Evolutionary conservation across 2,329 filamentous ascomycete genomes (phyloP), one percentile per base, ranked within the genome.

Genomic region (Penicillium psychrosexuale): DNA sequence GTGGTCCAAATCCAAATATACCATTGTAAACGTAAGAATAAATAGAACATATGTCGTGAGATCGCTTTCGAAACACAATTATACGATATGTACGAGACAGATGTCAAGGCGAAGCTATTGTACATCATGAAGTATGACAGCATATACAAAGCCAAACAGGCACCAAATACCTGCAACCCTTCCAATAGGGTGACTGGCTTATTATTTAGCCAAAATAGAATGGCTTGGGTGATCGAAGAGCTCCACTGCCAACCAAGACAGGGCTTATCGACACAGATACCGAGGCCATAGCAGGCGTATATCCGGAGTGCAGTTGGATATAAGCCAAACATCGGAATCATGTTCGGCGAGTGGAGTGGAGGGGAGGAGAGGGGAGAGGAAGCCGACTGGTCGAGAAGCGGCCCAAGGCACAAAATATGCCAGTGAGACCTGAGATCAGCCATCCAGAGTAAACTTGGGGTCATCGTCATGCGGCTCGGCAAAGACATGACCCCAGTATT

Each of bases 401-500:
- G 8, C 31, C 30, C 12, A 8, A 55, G 13, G 22, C 40, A 44
- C 17, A 24, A 15, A 38, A 11, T 49, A 22, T 37, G 15, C 38
- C 8, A 48, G 19, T 36, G 24, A 47, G 33, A 17, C 33, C 17
- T 36, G 37, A 33, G 39, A 53, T 63, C 55, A 68, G 31, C 54
- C 55, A 28, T 60, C 62, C 7, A 61, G 59, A 15, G 61, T 60
- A 37, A 73, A 74, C 31, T 68, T 63, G 1, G 69, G 67, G 36
- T 71, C 69, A 47, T 69, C 66, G 1, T 69, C 64, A 48, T 68
- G 67, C 24, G 69, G 62, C 49, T 68, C 60, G 15, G 68, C 68
- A 59, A 73, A 73, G 8, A 72, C 68, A 54, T 69, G 65, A 9
- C 62, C 54, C 70, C 70, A 73, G 51, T 73, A 73, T 37, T 64